Base-by-base conservation (phyloP, 73 alveolate genomes). In the Paraurostyla sp. region DNA sequence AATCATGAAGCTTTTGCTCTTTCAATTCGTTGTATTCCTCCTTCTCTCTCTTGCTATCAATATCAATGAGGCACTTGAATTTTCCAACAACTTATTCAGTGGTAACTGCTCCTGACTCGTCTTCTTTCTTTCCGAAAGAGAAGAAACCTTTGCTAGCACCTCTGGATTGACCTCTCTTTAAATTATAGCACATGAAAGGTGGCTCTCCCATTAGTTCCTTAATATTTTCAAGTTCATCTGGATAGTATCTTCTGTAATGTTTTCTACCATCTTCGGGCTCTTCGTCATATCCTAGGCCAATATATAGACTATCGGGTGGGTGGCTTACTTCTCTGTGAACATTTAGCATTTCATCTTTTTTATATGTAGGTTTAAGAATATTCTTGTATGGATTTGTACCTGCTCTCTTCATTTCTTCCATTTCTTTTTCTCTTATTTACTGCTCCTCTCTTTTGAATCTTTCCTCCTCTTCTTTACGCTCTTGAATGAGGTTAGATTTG, bases 231-330 rank as follows among this genome's bases (percentile, higher is more conserved):
- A 96, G 80, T 50, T 95, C 97, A 29, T 80, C 92, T 49, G 93
- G 93, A 76, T 87, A 93, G 60, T 69, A 92, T 82, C 96, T 90
- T 80, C 98, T 87, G 93, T 95, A 96, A 95, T 96, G 99, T 58
- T 89, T 96, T 25, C 49, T 84, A 38, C 85, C 85, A n/a, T 50
- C 84, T 0, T 82, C 92, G 46, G 88, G 91, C 27, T 38, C 73
- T 4, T 92, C 89, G 62, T 93, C 89, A 48, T 42, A 93, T 25
- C 97, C 97, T 4, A 93, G 76, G 2, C 87, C 89, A 22, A 90
- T 60, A 38, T 38, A 90, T 23, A 90, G 76, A 36, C 80, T 76
- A 9, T 50, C 50, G 18, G 95, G 92, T 29, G 95, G 95, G 16
- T 23, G 30, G 27, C 33, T 59, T 27, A 32, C 80, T 35, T 90